Conservation (phyloP, 139 green algal species). For the Micractinium conductrix region DNA sequence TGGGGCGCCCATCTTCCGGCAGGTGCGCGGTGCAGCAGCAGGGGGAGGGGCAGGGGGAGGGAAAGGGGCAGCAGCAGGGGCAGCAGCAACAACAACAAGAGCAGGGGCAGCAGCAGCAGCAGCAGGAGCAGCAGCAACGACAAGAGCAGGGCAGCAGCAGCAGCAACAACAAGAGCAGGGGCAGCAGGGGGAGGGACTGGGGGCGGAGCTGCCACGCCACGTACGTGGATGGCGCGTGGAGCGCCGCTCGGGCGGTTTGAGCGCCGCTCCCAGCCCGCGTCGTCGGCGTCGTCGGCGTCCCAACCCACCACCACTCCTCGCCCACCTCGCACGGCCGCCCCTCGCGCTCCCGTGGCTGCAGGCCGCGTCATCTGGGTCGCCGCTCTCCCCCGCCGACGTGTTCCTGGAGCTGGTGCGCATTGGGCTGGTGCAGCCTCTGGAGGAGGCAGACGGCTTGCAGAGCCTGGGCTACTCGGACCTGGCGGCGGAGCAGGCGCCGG, state of each 20-base stretch:
- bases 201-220: neutral
- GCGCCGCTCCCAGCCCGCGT: too few relatives aligned
- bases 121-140: neutral
- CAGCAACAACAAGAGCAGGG: neutral
- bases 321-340: neutral
- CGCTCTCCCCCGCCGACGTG: slow-evolving; percentile 7
- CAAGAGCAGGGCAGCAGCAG: neutral
- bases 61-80: neutral
- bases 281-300: too few relatives aligned
- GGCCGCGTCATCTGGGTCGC: slow-evolving; percentile 3
- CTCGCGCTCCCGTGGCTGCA: neutral
- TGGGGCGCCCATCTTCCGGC: slow-evolving; percentile 13
- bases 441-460: slow-evolving; percentile 15
- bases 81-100: neutral
- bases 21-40: neutral
- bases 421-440: neutral
- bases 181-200: neutral
- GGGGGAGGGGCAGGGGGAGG: neutral
- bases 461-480: too few relatives aligned
- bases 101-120: neutral
- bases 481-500: too few relatives aligned
- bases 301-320: neutral
- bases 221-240: neutral
- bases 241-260: too few relatives aligned
- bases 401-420: slow-evolving; percentile 27